Evolutionary conservation across 78 protist genomes (phyloP).

Genomic region (Dictyostelium firmibasis): DNA sequence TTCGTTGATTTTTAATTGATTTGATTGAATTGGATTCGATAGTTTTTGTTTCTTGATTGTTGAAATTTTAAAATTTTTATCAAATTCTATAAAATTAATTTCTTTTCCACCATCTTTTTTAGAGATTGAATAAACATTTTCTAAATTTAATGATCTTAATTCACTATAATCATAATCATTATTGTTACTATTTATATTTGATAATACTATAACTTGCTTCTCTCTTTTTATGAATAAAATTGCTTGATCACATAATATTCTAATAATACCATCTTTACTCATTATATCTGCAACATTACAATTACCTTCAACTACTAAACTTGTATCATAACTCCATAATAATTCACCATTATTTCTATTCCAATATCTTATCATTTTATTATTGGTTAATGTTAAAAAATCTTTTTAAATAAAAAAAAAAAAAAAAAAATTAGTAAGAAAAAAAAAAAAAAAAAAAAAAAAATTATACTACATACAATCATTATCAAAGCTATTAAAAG

Average conservation of each 20-base stretch:
- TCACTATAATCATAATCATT: background rate
- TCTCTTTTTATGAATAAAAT: background rate
- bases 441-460: background rate
- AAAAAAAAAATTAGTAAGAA: background rate
- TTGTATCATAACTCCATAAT: background rate
- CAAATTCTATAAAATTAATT: background rate
- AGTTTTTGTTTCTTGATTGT: background rate
- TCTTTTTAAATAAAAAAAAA: background rate
- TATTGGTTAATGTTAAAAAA: slow-evolving; percentile 37
- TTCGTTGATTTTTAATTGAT: background rate
- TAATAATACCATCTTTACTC: background rate
- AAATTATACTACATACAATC: background rate
- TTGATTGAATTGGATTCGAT: background rate
- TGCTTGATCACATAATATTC: background rate
- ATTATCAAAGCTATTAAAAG: background rate
- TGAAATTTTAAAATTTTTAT: background rate
- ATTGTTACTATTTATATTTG: background rate
- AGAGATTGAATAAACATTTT: background rate
- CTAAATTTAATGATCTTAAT: background rate
- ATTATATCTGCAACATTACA: background rate
- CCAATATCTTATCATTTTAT: slow-evolving; percentile 40
- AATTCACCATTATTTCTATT: slow-evolving; percentile 24
- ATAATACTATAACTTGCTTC: background rate
- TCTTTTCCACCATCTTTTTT: background rate
- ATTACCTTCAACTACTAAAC: background rate